Evolutionary conservation across 352 stramenopile species (phyloP).

Genomic region (Globisporangium splendens): DNA sequence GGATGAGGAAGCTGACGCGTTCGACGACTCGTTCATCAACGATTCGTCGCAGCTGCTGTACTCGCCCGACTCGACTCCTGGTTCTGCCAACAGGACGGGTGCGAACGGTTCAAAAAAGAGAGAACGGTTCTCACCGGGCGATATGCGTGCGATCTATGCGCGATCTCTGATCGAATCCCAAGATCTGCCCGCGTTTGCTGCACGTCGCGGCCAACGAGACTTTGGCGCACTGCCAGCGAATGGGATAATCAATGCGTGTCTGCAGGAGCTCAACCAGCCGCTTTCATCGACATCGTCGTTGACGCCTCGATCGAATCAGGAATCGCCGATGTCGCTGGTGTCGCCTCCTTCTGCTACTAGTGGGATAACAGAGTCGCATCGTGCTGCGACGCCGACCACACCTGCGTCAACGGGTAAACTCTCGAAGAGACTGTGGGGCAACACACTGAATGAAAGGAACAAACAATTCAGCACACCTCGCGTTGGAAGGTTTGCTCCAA

Average conservation of each 20-base stretch:
- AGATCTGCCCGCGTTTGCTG: slow-evolving; percentile 24
- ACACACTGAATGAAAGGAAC: neutral
- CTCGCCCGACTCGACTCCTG: slow-evolving; percentile 26
- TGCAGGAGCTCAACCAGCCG: slow-evolving; percentile 41
- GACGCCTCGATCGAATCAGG: neutral
- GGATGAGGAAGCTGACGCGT: slow-evolving; percentile 28
- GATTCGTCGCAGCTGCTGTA: slow-evolving; percentile 81
- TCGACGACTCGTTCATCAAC: slow-evolving; percentile 78
- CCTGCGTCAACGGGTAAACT: neutral
- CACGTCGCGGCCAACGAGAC: slow-evolving; percentile 32
- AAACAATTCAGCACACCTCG: neutral
- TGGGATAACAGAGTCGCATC: neutral
- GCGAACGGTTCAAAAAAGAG: slow-evolving; percentile 13
- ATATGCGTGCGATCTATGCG: slow-evolving; percentile 82
- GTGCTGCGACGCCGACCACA: neutral
- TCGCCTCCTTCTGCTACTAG: neutral
- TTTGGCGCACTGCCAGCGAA: slow-evolving; percentile 39
- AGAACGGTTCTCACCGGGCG: slow-evolving; percentile 28
- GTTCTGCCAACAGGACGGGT: neutral
- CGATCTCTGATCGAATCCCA: slow-evolving; percentile 63
- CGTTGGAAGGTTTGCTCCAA: neutral
- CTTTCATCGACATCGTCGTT: slow-evolving; percentile 3
- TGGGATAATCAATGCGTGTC: slow-evolving; percentile 61
- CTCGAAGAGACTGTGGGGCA: neutral
- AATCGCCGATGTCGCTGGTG: slow-evolving; percentile 15